phyloP scores from a whole-genome alignment of 352 stramenopile genomes.

The Globisporangium ultimum region DNA sequence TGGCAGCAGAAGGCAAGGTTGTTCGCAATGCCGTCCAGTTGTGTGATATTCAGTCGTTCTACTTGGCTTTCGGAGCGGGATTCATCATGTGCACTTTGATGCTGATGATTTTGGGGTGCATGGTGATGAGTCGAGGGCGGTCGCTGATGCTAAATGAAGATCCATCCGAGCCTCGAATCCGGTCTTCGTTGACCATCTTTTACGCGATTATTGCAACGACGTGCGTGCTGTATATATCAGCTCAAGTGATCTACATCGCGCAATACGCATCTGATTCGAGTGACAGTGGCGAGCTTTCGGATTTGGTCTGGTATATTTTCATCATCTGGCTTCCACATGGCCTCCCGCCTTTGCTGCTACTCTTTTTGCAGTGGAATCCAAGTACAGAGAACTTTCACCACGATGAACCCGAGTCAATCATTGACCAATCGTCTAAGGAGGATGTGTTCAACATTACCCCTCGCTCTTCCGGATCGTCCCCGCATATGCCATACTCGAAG shows the following conservation, averaged over 20 bases:
- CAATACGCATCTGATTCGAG: slow-evolving; percentile 70
- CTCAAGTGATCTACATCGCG: slow-evolving; percentile 85
- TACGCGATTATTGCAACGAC: slow-evolving; percentile 87
- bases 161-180: slow-evolving; percentile 74
- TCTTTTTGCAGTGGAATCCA: slow-evolving; percentile 87
- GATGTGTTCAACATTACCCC: slow-evolving; percentile 85
- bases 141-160: slow-evolving; percentile 87
- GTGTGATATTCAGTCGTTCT: slow-evolving; percentile 81
- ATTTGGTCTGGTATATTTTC: slow-evolving; percentile 86
- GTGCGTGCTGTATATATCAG: slow-evolving; percentile 83
- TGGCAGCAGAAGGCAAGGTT: slow-evolving; percentile 64
- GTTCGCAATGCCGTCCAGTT: slow-evolving; percentile 65
- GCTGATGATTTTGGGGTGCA: slow-evolving; percentile 82
- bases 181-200: slow-evolving; percentile 85
- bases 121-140: slow-evolving; percentile 83
- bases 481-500: slow-evolving; percentile 84
- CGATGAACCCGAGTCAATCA: slow-evolving; percentile 46
- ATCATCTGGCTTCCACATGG: slow-evolving; percentile 82
- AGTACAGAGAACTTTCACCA: slow-evolving; percentile 64
- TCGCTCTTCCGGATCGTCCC: slow-evolving; percentile 69
- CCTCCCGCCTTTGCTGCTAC: slow-evolving; percentile 64
- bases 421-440: slow-evolving; percentile 73
- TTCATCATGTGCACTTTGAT: slow-evolving; percentile 85
- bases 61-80: slow-evolving; percentile 68
- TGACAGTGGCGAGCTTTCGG: slow-evolving; percentile 63